These are phyloP conservation scores for Hypoxylon sp. DNA, from an alignment of 2,329 filamentous ascomycete genomes.

Conservation along the genomic window DNA sequence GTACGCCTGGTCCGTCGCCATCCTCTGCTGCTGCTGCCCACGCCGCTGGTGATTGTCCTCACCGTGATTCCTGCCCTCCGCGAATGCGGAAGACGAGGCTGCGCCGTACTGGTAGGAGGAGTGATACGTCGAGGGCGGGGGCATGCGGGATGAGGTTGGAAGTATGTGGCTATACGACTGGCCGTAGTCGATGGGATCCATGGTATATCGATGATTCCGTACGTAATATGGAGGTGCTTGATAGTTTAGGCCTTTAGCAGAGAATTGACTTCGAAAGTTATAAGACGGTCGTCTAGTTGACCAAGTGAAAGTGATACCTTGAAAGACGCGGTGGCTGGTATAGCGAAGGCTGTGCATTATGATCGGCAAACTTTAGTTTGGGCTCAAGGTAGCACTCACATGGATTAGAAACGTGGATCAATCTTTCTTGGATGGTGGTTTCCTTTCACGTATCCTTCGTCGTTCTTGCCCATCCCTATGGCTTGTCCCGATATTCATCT, in stretches of 20 bases:
- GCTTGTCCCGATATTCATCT: neutral
- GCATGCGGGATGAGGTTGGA: constrained; percentile 2
- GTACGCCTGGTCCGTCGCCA: constrained; percentile 35
- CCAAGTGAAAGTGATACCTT: neutral
- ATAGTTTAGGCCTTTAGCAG: neutral
- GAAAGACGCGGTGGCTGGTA: neutral
- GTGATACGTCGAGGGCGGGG: constrained; percentile 11
- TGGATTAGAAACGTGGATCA: neutral
- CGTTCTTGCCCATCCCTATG: constrained; percentile 5
- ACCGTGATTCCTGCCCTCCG: neutral
- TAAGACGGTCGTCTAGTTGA: neutral
- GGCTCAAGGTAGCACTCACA: neutral
- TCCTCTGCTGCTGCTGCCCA: constrained; percentile 20
- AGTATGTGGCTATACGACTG: constrained; percentile 24
- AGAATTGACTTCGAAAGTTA: neutral
- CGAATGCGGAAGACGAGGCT: constrained; percentile 13
- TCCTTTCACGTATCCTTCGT: neutral
- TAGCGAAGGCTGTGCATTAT: neutral
- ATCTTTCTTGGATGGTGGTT: neutral
- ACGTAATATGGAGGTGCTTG: neutral
- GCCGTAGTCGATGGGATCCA: constrained; percentile 16
- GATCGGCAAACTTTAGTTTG: neutral
- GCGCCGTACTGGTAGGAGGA: constrained; percentile 14
- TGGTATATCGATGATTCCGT: constrained; percentile 2
- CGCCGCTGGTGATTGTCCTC: constrained; percentile 9